A percentile compares a stretch with the other conserved stretches of the same genome.
Evolutionary conservation across 2,329 filamentous ascomycete species (phyloP).

Genomic region (Uncinocarpus reesii): DNA sequence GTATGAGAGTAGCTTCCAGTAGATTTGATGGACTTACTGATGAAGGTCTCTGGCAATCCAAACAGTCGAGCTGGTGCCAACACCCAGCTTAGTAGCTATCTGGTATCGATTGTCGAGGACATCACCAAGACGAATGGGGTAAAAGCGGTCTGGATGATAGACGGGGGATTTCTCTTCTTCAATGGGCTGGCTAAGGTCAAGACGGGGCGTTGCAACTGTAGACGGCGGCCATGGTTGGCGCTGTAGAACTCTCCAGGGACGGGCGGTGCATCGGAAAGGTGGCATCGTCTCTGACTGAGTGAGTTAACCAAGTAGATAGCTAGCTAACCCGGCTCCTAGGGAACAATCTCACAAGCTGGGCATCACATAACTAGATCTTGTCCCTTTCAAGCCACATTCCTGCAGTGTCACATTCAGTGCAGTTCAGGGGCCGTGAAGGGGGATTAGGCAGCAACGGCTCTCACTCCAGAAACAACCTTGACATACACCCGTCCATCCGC

Average conservation of each 20-base stretch:
- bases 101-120: slow-evolving; percentile 12
- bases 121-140: slow-evolving; percentile 6
- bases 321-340: too few species aligned
- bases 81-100: slow-evolving; percentile 18
- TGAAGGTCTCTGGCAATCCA: slow-evolving; percentile 17
- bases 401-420: too few species aligned
- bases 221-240: slow-evolving; percentile 1
- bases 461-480: too few species aligned
- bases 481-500: too few species aligned
- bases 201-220: background rate
- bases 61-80: slow-evolving; percentile 17
- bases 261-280: background rate
- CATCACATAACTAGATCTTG: too few species aligned
- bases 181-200: slow-evolving; percentile 7
- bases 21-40: background rate
- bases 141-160: slow-evolving; percentile 10
- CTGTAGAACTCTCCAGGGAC: slow-evolving; percentile 4
- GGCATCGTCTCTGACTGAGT: too few species aligned
- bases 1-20: background rate
- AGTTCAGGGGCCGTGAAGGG: too few species aligned
- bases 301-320: too few species aligned
- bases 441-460: too few species aligned
- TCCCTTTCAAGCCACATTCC: too few species aligned
- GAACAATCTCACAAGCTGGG: too few species aligned
- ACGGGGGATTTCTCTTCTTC: slow-evolving; percentile 10